These are phyloP conservation scores for Globisporangium abappressorium DNA, from an alignment of 352 stramenopile genomes.

Conservation along the genomic window DNA sequence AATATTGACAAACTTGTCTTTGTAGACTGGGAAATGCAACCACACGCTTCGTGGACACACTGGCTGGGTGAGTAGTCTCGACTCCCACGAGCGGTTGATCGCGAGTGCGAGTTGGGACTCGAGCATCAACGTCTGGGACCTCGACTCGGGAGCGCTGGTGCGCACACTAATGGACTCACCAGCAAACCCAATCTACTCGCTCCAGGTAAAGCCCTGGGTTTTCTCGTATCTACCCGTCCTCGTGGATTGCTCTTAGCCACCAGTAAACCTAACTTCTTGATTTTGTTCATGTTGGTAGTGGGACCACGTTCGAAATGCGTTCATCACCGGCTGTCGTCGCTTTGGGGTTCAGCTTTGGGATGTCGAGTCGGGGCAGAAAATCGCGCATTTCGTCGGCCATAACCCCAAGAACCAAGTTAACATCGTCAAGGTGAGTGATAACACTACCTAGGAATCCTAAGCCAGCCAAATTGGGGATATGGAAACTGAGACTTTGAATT, in stretches of 20 bases:
- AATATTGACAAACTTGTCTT: too few relatives aligned
- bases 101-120: constrained; percentile 24
- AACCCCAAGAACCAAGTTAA: constrained; percentile 29
- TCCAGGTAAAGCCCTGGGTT: constrained; percentile 15
- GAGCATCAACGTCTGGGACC: constrained; percentile 26
- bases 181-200: constrained; percentile 28
- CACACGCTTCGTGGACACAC: constrained; percentile 26
- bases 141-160: constrained; percentile 16
- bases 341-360: constrained; percentile 29
- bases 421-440: constrained; percentile 20
- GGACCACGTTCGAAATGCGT: constrained; percentile 16
- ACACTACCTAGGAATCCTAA: neutral
- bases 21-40: constrained; percentile 23
- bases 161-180: constrained; percentile 20
- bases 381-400: constrained; percentile 20
- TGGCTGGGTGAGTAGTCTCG: constrained; percentile 26
- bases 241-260: neutral
- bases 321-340: constrained; percentile 23
- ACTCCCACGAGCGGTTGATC: constrained; percentile 5
- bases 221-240: neutral
- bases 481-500: neutral
- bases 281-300: constrained; percentile 12
- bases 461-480: neutral
- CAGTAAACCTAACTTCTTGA: too few relatives aligned
- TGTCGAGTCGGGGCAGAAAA: constrained; percentile 21